These are phyloP conservation scores for Phialophora chinensis DNA, from an alignment of 2,329 filamentous ascomycete genomes.

Conservation along the genomic window DNA sequence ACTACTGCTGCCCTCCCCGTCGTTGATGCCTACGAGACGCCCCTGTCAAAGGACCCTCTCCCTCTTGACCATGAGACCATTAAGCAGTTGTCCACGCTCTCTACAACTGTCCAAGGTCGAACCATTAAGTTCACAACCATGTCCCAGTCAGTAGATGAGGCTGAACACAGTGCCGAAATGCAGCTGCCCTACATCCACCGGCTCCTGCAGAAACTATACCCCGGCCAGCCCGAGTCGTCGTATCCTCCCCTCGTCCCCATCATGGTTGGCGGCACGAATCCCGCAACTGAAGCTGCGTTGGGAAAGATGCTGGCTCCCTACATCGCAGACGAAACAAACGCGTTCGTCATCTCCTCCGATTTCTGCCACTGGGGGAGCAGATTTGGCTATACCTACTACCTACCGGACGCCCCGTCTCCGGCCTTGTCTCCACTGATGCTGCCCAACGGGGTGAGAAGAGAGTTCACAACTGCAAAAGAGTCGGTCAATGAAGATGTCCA, in stretches of 20 bases:
- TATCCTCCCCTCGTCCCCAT: conserved; percentile 84
- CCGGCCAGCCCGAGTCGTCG: conserved; percentile 55
- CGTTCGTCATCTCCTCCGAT: conserved; percentile 90
- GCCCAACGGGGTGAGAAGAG: conserved; percentile 39
- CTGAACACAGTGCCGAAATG: conserved; percentile 95
- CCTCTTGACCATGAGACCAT: conserved; percentile 54
- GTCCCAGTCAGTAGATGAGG: conserved; percentile 69
- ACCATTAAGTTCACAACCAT: conserved; percentile 59
- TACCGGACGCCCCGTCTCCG: conserved; percentile 55
- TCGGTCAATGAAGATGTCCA: conserved; percentile 41
- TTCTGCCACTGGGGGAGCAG: conserved; percentile 94
- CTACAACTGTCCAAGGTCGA: conserved; percentile 40
- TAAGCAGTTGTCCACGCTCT: conserved; percentile 44
- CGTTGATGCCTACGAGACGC: conserved; percentile 61
- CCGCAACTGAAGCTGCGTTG: conserved; percentile 68
- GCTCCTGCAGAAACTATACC: conserved; percentile 63
- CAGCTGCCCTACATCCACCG: conserved; percentile 94
- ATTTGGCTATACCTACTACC: conserved; percentile 85
- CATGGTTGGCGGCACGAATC: conserved; percentile 77
- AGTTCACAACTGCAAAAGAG: conserved; percentile 34
- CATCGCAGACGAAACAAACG: conserved; percentile 71
- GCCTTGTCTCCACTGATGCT: conserved; percentile 52
- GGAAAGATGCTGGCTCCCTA: conserved; percentile 78
- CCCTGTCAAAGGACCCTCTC: conserved; percentile 51
- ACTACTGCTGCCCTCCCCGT: conserved; percentile 75